Conservation (phyloP, 495 filamentous ascomycete genomes). For the Daldinia concentrica region DNA sequence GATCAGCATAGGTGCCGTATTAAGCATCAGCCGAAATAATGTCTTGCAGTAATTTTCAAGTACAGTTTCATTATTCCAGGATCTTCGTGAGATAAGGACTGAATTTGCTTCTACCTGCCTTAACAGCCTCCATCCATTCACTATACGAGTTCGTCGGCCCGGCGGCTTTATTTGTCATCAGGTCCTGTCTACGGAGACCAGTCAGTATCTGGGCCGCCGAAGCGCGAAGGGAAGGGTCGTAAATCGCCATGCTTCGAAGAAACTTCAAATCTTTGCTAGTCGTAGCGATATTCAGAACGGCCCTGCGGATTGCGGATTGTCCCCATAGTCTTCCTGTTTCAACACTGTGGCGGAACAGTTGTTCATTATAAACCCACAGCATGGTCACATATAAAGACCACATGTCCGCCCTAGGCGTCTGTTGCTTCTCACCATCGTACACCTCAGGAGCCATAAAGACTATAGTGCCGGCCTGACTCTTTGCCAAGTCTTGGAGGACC, state of each 20-base stretch:
- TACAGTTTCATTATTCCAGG: background rate
- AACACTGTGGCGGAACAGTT: background rate
- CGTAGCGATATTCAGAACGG: background rate
- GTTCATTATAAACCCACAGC: background rate
- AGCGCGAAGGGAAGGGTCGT: background rate
- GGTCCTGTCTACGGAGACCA: background rate
- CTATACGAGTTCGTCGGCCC: background rate
- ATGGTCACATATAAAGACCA: conserved; percentile 57
- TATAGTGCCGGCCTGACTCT: conserved; percentile 41
- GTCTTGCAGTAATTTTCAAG: too few relatives aligned
- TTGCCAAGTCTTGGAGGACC: conserved; percentile 3
- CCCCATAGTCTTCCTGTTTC: background rate
- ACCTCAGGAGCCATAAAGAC: conserved; percentile 51
- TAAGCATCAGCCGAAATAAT: background rate
- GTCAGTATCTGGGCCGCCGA: conserved; percentile 11
- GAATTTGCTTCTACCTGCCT: background rate
- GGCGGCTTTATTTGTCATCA: background rate
- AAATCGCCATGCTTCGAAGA: conserved; percentile 19
- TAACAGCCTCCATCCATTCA: background rate
- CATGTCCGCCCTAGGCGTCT: conserved; percentile 52
- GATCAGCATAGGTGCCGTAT: background rate
- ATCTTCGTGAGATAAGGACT: background rate
- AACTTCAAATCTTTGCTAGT: background rate
- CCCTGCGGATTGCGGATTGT: background rate
- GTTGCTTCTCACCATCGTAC: conserved; percentile 21